phyloP scores from a whole-genome alignment of 768 basidiomycete species.

The Psilocybe sp. region DNA sequence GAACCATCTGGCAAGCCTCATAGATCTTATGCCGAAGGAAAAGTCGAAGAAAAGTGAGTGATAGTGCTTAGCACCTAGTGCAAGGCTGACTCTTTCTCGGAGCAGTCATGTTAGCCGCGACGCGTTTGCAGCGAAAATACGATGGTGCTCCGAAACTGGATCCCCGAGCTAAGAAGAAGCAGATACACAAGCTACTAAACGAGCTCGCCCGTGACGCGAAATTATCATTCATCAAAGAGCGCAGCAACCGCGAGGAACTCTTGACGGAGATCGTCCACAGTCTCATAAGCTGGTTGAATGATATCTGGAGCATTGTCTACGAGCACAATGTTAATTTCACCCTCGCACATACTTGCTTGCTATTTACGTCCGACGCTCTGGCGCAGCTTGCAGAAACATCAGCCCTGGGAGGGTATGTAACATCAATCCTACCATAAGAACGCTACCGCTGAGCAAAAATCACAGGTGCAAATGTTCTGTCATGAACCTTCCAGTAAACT shows the following conservation, averaged over 20 bases:
- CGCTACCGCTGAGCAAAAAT: neutral
- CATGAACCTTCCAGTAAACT: slow-evolving; percentile 41
- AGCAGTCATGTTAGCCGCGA: slow-evolving; percentile 35
- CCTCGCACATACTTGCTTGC: slow-evolving; percentile 53
- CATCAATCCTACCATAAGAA: slow-evolving; percentile 1
- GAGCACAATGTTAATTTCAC: slow-evolving; percentile 53
- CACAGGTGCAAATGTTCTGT: slow-evolving; percentile 55
- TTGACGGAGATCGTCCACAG: slow-evolving; percentile 54
- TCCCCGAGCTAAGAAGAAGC: slow-evolving; percentile 49
- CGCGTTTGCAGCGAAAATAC: slow-evolving; percentile 34
- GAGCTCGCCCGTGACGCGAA: slow-evolving; percentile 56
- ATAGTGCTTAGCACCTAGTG: neutral
- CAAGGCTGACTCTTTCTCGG: neutral
- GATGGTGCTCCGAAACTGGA: slow-evolving; percentile 46
- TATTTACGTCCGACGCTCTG: slow-evolving; percentile 48
- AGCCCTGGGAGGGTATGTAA: slow-evolving; percentile 35
- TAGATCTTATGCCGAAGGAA: slow-evolving; percentile 40
- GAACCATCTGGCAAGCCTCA: slow-evolving; percentile 45
- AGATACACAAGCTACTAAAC: slow-evolving; percentile 50
- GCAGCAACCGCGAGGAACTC: slow-evolving; percentile 53
- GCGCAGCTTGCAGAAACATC: slow-evolving; percentile 36
- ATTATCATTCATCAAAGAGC: slow-evolving; percentile 47
- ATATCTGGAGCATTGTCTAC: slow-evolving; percentile 62
- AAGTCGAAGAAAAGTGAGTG: slow-evolving; percentile 33
- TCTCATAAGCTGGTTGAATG: slow-evolving; percentile 55